Conservation (phyloP, 345 rosid species). For the Angophora floribunda region DNA sequence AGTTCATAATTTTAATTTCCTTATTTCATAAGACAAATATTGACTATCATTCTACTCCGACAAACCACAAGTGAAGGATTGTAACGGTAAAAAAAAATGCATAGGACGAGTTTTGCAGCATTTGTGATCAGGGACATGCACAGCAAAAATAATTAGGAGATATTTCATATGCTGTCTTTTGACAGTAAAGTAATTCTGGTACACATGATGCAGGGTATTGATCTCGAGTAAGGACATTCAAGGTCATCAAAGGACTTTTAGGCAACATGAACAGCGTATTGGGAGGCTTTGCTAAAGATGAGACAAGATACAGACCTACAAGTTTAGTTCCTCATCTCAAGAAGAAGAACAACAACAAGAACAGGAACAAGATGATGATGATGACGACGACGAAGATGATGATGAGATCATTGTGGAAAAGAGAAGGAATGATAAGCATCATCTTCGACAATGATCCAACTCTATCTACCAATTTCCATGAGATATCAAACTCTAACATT, state of each 20-base stretch:
- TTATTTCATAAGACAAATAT: background rate
- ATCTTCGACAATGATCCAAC: background rate
- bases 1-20: background rate
- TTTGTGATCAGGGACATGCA: background rate
- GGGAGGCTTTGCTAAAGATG: background rate
- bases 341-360: background rate
- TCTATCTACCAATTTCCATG: constrained; percentile 4
- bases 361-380: no score
- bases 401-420: background rate
- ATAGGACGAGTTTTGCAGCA: background rate
- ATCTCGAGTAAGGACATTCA: background rate
- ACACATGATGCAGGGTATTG: background rate
- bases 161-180: background rate
- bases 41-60: background rate
- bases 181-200: background rate
- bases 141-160: background rate
- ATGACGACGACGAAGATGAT: no score
- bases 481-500: background rate
- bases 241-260: background rate
- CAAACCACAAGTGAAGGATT: background rate
- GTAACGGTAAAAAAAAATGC: background rate
- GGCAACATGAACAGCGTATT: background rate
- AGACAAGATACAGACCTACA: background rate
- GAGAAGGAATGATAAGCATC: background rate
- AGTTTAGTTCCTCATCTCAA: background rate